Conservation (phyloP, 2,329 filamentous ascomycete genomes). For the Raffaelea arxii region DNA sequence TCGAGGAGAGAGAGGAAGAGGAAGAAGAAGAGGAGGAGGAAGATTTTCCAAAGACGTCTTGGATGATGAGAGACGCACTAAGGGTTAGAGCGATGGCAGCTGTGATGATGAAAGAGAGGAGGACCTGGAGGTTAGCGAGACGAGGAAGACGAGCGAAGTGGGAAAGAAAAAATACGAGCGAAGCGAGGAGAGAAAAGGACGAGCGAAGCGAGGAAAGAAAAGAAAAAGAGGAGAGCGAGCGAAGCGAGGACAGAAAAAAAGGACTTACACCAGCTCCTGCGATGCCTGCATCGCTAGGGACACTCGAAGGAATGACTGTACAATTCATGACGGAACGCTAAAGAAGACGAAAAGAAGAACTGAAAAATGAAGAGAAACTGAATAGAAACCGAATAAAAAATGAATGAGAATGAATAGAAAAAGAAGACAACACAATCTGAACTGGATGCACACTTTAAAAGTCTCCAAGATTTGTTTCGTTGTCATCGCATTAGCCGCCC, state of each 20-base stretch:
- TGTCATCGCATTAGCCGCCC: too few relatives aligned
- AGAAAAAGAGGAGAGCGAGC: too few relatives aligned
- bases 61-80: conserved; percentile 45
- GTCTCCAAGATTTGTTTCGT: too few relatives aligned
- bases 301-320: conserved; percentile 29
- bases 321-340: conserved; percentile 22
- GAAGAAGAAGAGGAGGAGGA: conserved; percentile 20
- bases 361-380: background rate
- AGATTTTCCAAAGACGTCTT: conserved; percentile 29
- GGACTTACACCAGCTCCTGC: conserved; percentile 44
- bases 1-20: background rate
- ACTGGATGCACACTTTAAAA: too few relatives aligned
- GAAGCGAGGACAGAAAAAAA: too few relatives aligned
- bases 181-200: too few relatives aligned
- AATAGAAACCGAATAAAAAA: background rate
- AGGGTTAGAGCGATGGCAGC: conserved; percentile 47
- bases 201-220: too few relatives aligned
- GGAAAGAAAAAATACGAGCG: too few relatives aligned
- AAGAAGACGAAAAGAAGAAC: background rate
- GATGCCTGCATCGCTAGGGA: conserved; percentile 45
- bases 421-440: background rate
- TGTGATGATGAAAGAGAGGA: conserved; percentile 58
- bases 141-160: too few relatives aligned
- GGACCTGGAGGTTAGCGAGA: conserved; percentile 29
- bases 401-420: background rate